Conservation (phyloP, 495 filamentous ascomycete species). For the Penicillium mononematosum region DNA sequence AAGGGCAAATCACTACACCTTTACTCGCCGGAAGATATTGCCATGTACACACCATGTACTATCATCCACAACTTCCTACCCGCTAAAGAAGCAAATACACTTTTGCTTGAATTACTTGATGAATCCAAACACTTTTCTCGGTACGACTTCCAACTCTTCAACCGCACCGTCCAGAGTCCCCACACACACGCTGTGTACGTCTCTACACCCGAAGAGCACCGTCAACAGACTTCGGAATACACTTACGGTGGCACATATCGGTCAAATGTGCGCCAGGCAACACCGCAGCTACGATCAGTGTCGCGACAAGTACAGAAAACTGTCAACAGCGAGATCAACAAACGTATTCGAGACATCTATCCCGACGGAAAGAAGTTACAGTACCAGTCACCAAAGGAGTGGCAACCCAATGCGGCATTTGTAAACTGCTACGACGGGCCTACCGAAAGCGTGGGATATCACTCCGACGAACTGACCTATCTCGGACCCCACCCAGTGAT, state of each 20-base stretch:
- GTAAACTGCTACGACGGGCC: conserved; percentile 90
- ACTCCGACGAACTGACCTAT: conserved; percentile 90
- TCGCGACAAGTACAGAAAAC: conserved; percentile 62
- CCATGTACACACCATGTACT: conserved; percentile 78
- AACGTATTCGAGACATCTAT: conserved; percentile 62
- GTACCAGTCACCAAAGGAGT: conserved; percentile 68
- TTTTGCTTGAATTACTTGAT: conserved; percentile 72
- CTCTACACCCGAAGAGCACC: conserved; percentile 57
- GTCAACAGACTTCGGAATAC: conserved; percentile 71
- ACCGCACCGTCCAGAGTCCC: conserved; percentile 74
- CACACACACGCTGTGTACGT: conserved; percentile 85
- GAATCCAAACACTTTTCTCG: conserved; percentile 74
- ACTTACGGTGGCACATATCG: conserved; percentile 76
- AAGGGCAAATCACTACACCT: conserved; percentile 83
- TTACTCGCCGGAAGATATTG: conserved; percentile 74
- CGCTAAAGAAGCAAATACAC: conserved; percentile 61
- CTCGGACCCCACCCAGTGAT: conserved; percentile 85
- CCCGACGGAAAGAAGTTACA: conserved; percentile 68
- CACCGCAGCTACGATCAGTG: conserved; percentile 66
- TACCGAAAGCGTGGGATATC: conserved; percentile 80
- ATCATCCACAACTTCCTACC: conserved; percentile 91
- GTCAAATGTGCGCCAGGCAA: conserved; percentile 70
- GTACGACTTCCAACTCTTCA: conserved; percentile 80
- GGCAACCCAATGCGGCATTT: conserved; percentile 86
- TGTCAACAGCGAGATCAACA: conserved; percentile 72